These are phyloP conservation scores for Exserohilum turcica DNA, from an alignment of 2,329 filamentous ascomycete genomes.

Conservation along the genomic window DNA sequence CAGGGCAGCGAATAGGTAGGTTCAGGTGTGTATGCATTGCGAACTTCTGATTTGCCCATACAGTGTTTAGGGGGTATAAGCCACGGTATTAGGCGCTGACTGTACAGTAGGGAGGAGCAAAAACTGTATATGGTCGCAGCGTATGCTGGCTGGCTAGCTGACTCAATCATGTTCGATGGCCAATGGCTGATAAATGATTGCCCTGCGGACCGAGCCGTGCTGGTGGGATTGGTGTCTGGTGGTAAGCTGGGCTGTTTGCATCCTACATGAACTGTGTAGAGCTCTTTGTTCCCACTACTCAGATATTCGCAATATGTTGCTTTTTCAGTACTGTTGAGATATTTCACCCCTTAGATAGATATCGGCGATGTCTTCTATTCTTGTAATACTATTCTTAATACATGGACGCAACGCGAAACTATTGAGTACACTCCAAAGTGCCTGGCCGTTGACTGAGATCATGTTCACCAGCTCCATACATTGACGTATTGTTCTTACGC, in stretches of 20 bases:
- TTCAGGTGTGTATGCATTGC: neutral
- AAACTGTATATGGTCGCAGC: neutral
- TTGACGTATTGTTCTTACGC: neutral
- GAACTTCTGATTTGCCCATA: neutral
- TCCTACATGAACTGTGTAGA: neutral
- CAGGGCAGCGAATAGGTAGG: too few relatives aligned
- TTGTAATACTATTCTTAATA: neutral
- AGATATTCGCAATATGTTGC: too few relatives aligned
- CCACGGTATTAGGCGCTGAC: neutral
- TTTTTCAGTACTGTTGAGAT: too few relatives aligned
- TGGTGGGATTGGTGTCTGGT: neutral
- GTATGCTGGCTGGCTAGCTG: neutral
- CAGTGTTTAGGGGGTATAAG: neutral
- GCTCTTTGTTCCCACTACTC: too few relatives aligned
- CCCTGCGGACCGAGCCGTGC: neutral
- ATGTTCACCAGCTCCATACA: neutral
- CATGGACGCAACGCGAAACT: too few relatives aligned
- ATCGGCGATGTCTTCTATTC: neutral
- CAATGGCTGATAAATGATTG: neutral
- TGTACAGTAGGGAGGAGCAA: neutral
- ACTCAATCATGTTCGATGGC: neutral
- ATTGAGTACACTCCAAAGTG: neutral
- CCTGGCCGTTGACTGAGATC: neutral
- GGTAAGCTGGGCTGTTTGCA: neutral
- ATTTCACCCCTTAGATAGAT: too few relatives aligned